phyloP scores from a whole-genome alignment of 257 asterid genomes.

The Solanum appendiculatum region DNA sequence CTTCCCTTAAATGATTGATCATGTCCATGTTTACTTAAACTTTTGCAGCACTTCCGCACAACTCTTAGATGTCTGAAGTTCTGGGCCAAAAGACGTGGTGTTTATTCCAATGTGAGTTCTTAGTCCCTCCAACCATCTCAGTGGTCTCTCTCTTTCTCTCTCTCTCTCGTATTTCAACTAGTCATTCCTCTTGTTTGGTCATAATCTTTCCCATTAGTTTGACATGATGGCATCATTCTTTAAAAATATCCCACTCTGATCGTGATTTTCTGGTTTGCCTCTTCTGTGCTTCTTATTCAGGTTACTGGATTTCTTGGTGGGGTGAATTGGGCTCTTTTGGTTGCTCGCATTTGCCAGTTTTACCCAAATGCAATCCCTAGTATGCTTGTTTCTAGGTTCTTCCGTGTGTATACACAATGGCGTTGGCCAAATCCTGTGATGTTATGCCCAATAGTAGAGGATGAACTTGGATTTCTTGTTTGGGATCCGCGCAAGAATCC shows the following conservation, averaged over 20 bases:
- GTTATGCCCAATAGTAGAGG: slow-evolving; percentile 33
- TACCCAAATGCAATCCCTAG: slow-evolving; percentile 34
- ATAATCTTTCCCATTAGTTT: background rate
- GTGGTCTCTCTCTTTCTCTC: background rate
- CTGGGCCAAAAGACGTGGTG: slow-evolving; percentile 35
- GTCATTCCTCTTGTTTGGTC: background rate
- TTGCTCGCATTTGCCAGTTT: slow-evolving; percentile 33
- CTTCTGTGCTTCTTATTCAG: background rate
- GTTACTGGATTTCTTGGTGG: slow-evolving; percentile 36
- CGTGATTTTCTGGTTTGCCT: background rate
- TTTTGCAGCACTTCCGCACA: slow-evolving; percentile 28
- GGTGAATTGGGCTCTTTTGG: slow-evolving; percentile 35
- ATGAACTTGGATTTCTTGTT: slow-evolving; percentile 25
- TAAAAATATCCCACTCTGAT: background rate
- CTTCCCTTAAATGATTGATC: background rate
- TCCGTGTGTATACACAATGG: slow-evolving; percentile 38
- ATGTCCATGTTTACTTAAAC: background rate
- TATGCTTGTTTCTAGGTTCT: slow-evolving; percentile 37
- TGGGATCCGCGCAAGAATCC: slow-evolving; percentile 38
- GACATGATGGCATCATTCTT: background rate
- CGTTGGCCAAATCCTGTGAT: slow-evolving; percentile 42
- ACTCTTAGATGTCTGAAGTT: slow-evolving; percentile 30
- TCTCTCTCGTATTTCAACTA: background rate
- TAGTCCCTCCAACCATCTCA: background rate
- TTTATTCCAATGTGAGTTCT: slow-evolving; percentile 27